Evolutionary conservation across 2,329 filamentous ascomycete species (phyloP), one percentile per base, ranked within the genome.

Genomic region (Bipolaris victoriae): DNA sequence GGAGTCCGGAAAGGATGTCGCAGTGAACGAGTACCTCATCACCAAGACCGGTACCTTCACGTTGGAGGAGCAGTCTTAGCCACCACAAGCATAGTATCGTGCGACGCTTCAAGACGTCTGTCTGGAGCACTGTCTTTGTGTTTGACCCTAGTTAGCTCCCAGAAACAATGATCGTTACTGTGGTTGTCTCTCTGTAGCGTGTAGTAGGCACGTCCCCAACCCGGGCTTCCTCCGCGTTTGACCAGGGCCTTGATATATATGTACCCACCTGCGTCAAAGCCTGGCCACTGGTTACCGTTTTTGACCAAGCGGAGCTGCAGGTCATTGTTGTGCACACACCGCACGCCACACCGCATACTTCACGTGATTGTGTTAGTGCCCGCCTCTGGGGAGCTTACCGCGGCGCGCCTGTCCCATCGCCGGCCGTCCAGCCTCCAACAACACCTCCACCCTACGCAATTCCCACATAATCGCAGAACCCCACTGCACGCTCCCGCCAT

Each of bases 1-100:
- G 72, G 87, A 89, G 69, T 84, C 81, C 31, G 87, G 87, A 15
- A 89, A 87, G 73, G 85, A 88, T 61, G 86, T 89, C 47, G 86
- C 86, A 3, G 81, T 88, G 18, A 79, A 82, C 43, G 86, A 88
- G 70, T 88, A 87, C 64, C 58, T 86, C 65, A 83, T 88, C 43
- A 86, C 84, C 11, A 89, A 89, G 78, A 89, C 86, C 0, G 86
- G 86, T 7, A 88, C 86, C 0, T 76, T 89, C 62, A 87, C 86
- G 0, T 67, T 89, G 47, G 82, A 84, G 49, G 69, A 66, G 22
- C 62, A 71, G 48, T 60, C 62, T 11, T 69, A 22, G 55, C 15
- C 3, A 31, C n/a, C 16, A 16, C 24, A 7, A 24, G 22, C 3
- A 33, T 11, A 16, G 31, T 46, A 31, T 31, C 29, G 40, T 22